phyloP scores from a whole-genome alignment of 768 basidiomycete species.

The Macrolepiota dolichaula region DNA sequence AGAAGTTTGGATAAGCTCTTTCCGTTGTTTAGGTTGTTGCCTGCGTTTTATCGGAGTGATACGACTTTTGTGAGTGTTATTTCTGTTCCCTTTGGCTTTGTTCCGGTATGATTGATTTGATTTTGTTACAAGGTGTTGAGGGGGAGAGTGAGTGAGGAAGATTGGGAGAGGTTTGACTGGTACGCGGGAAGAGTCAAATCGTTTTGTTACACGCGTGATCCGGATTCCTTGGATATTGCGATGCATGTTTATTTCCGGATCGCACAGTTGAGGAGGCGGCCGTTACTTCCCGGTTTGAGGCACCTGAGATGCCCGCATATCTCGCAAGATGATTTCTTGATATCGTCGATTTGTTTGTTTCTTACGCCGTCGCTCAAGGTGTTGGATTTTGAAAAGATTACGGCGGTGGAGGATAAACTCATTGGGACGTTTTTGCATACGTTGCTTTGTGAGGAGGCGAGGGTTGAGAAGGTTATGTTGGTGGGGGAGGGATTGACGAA shows the following conservation, averaged over 20 bases:
- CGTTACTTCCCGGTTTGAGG: constrained; percentile 24
- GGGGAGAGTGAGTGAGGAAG: constrained; percentile 19
- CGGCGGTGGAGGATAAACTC: constrained; percentile 29
- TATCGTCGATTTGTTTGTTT: constrained; percentile 31
- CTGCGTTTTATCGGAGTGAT: constrained; percentile 25
- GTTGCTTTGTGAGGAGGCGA: constrained; percentile 22
- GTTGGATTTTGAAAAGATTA: constrained; percentile 25
- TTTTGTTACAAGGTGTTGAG: constrained; percentile 22
- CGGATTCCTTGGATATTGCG: constrained; percentile 26
- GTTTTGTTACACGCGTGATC: constrained; percentile 27
- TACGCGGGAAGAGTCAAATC: constrained; percentile 26
- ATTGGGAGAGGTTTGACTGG: constrained; percentile 30
- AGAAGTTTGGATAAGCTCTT: constrained; percentile 27
- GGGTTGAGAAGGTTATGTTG: constrained; percentile 22
- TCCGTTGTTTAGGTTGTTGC: constrained; percentile 28
- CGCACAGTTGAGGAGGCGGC: constrained; percentile 24
- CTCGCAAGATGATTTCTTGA: constrained; percentile 27
- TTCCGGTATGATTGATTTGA: neutral
- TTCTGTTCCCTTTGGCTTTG: neutral
- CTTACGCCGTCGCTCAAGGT: constrained; percentile 25
- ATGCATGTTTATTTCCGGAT: constrained; percentile 33
- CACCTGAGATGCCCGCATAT: constrained; percentile 26
- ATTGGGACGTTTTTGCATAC: constrained; percentile 29
- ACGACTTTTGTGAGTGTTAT: constrained; percentile 25
- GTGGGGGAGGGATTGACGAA: constrained; percentile 22